phyloP scores from a whole-genome alignment of 2,329 filamentous ascomycete genomes.

The Clarireedia sp. region DNA sequence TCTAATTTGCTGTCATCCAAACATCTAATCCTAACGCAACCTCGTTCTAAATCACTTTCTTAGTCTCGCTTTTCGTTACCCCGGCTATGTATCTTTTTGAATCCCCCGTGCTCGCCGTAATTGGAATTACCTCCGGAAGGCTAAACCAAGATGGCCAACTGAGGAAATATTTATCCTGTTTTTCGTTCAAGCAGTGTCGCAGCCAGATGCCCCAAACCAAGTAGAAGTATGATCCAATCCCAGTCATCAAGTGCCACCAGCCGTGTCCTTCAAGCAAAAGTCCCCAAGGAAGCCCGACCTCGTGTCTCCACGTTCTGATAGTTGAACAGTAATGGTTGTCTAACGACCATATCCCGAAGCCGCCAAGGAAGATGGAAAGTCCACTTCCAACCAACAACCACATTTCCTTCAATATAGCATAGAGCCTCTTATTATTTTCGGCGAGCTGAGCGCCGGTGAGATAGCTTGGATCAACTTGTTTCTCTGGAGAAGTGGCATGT shows the following conservation, averaged over 20 bases:
- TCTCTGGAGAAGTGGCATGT: conserved; percentile 34
- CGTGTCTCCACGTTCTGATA: conserved; percentile 43
- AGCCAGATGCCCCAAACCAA: conserved; percentile 67
- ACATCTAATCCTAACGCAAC: not conserved
- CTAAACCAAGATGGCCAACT: conserved; percentile 52
- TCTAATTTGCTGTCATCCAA: not conserved
- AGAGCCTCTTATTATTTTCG: conserved; percentile 46
- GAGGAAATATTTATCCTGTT: conserved; percentile 57
- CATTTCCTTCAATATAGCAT: conserved; percentile 54
- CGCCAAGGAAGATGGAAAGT: conserved; percentile 54
- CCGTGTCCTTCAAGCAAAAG: conserved; percentile 64
- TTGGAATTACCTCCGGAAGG: conserved; percentile 29
- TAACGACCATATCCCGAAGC: conserved; percentile 60
- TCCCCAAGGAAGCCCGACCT: conserved; percentile 63
- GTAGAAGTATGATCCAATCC: conserved; percentile 61
- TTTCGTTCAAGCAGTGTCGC: conserved; percentile 58
- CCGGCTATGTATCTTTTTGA: conserved; percentile 13
- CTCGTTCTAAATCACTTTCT: conserved; percentile 18
- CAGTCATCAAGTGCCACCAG: conserved; percentile 72
- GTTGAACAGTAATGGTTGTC: conserved; percentile 54
- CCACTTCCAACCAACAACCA: conserved; percentile 59
- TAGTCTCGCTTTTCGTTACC: conserved; percentile 14
- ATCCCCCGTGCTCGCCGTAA: conserved; percentile 9
- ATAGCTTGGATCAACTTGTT: conserved; percentile 39
- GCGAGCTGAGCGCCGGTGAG: conserved; percentile 46